Percentiles rank a stretch among this genome's conserved stretches.
Conservation (phyloP, 2,329 filamentous ascomycete species). For the Scortechinia acanthostroma region DNA sequence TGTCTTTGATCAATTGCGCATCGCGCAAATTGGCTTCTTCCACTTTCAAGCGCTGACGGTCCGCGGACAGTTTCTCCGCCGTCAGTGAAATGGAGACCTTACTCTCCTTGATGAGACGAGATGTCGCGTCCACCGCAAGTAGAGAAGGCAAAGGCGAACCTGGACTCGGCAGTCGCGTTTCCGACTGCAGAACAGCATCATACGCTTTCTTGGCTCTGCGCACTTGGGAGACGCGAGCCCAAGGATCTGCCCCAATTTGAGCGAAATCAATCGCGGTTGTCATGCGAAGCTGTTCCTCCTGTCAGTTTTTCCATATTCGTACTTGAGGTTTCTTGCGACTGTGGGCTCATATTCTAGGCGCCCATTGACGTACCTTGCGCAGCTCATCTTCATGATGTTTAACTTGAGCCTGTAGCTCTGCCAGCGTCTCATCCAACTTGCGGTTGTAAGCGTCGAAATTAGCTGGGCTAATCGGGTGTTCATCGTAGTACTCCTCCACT, state of each 20-base stretch:
- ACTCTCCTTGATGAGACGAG: constrained; percentile 57
- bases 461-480: neutral
- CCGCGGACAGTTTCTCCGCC: constrained; percentile 27
- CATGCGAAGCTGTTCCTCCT: too few species aligned
- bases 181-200: constrained; percentile 47
- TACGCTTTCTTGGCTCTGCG: constrained; percentile 57
- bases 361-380: constrained; percentile 32
- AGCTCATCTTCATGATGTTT: constrained; percentile 43
- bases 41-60: constrained; percentile 36
- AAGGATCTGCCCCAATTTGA: constrained; percentile 11
- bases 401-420: constrained; percentile 54
- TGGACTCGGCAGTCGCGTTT: constrained; percentile 59
- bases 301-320: too few species aligned
- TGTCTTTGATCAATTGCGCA: constrained; percentile 30
- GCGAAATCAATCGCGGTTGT: neutral
- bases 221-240: constrained; percentile 31
- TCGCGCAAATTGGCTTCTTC: constrained; percentile 38
- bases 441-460: constrained; percentile 15
- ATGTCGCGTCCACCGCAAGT: constrained; percentile 62
- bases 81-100: constrained; percentile 45
- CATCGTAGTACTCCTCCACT: constrained; percentile 13
- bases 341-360: too few species aligned
- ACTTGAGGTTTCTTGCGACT: too few species aligned
- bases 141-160: constrained; percentile 67
- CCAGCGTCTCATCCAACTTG: constrained; percentile 60